Evolutionary conservation across 768 basidiomycete genomes (phyloP).

Genomic region (Xerocomellus chrysenteron): DNA sequence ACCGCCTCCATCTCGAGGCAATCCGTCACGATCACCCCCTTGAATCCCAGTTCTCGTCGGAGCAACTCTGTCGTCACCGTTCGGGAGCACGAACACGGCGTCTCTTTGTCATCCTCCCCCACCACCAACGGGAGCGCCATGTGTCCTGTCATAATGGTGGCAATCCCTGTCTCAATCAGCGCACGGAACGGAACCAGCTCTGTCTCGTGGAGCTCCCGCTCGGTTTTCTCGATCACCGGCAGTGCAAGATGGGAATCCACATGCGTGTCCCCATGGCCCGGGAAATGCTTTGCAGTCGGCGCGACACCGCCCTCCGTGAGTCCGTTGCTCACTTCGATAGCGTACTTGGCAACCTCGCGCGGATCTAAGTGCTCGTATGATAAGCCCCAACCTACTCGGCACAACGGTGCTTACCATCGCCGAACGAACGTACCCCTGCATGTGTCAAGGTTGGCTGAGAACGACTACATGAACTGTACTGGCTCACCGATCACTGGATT

Average conservation of each 20-base stretch:
- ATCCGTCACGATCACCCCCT: conserved; percentile 68
- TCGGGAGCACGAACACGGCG: conserved; percentile 58
- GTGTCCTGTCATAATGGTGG: conserved; percentile 72
- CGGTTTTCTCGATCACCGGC: conserved; percentile 56
- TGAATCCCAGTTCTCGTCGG: conserved; percentile 48
- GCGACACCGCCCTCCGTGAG: conserved; percentile 51
- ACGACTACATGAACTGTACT: background rate
- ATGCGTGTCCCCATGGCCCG: conserved; percentile 72
- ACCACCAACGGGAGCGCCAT: conserved; percentile 65
- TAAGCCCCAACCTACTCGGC: background rate
- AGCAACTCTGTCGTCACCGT: conserved; percentile 53
- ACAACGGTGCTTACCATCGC: conserved; percentile 47
- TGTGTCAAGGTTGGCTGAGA: background rate
- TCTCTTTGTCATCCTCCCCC: conserved; percentile 39
- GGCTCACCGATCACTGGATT: conserved; percentile 70
- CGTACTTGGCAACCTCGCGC: conserved; percentile 47
- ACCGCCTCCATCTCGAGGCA: conserved; percentile 79
- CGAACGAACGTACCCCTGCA: conserved; percentile 66
- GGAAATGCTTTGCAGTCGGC: conserved; percentile 69
- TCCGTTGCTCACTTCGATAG: conserved; percentile 46
- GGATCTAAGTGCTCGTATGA: conserved; percentile 43
- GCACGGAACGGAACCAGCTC: conserved; percentile 62
- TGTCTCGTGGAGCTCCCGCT: conserved; percentile 38
- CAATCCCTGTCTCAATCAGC: conserved; percentile 41
- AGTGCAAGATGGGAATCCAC: conserved; percentile 69